Conservation (phyloP, 768 basidiomycete species). For the Hygrocybe punicea region DNA sequence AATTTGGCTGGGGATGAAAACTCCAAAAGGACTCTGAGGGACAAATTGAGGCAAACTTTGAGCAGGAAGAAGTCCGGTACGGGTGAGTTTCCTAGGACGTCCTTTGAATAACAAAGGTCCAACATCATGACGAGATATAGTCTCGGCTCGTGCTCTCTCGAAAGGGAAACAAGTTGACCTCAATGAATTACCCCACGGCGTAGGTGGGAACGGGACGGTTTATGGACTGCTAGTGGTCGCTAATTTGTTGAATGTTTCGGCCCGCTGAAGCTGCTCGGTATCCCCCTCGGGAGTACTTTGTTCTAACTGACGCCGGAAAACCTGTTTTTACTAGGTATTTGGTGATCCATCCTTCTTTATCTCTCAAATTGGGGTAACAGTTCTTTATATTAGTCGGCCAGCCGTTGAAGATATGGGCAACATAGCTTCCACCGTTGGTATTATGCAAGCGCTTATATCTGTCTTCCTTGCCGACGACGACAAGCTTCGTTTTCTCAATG, state of each 20-base stretch:
- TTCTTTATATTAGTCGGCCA: slow-evolving; percentile 40
- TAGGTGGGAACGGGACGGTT: slow-evolving; percentile 31
- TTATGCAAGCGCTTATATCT: slow-evolving; percentile 94
- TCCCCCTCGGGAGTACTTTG: slow-evolving; percentile 77
- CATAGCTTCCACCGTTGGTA: slow-evolving; percentile 77
- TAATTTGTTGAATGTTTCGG: slow-evolving; percentile 7
- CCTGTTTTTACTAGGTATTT: slow-evolving; percentile 88
- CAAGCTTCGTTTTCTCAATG: slow-evolving; percentile 78
- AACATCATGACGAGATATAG: slow-evolving; percentile 25
- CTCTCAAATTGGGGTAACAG: neutral
- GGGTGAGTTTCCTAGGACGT: slow-evolving; percentile 38
- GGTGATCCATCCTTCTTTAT: neutral
- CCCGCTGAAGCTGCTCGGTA: slow-evolving; percentile 36
- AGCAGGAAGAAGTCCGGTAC: slow-evolving; percentile 47
- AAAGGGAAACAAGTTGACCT: slow-evolving; percentile 34
- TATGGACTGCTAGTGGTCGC: slow-evolving; percentile 7
- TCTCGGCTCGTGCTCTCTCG: slow-evolving; percentile 26
- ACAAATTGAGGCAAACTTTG: slow-evolving; percentile 67
- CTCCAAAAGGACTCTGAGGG: slow-evolving; percentile 62
- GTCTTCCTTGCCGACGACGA: slow-evolving; percentile 93
- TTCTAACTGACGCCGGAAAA: slow-evolving; percentile 94
- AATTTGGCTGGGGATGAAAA: slow-evolving; percentile 47
- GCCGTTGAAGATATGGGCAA: slow-evolving; percentile 58
- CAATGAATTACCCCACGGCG: slow-evolving; percentile 39
- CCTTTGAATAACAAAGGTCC: neutral